Conservation (phyloP, 306 rosid genomes). For the Gynostemma pentaphyllum region DNA sequence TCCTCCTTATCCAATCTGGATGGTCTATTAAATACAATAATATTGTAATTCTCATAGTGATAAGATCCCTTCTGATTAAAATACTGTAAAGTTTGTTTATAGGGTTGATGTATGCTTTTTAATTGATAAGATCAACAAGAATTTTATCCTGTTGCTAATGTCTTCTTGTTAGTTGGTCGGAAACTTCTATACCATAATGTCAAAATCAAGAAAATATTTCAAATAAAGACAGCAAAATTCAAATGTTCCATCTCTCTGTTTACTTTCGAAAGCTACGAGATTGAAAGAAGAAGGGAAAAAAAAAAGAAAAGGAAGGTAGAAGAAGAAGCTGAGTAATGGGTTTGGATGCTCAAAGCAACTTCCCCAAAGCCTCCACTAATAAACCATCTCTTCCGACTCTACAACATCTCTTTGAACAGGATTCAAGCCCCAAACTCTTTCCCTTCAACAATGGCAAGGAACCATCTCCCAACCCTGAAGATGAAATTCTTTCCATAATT, state of each 20-base stretch:
- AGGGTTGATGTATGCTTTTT: conserved; percentile 27
- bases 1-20: not conserved
- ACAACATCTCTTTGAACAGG: conserved; percentile 33
- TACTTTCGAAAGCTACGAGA: conserved; percentile 9
- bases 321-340: conserved; percentile 21
- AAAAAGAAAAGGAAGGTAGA: no score
- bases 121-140: conserved; percentile 13
- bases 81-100: conserved; percentile 7
- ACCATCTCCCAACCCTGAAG: no score
- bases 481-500: conserved; percentile 41
- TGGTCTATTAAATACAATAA: not conserved
- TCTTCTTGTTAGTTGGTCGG: not conserved
- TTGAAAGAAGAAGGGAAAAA: not conserved
- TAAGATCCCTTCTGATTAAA: conserved; percentile 1
- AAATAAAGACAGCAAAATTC: not conserved
- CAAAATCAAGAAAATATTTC: not conserved
- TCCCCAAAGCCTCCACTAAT: conserved; percentile 12
- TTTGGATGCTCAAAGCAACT: conserved; percentile 19
- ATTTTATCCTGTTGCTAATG: conserved; percentile 26
- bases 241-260: not conserved
- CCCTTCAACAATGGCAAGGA: not conserved
- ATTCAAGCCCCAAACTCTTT: conserved; percentile 13
- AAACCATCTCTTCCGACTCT: conserved; percentile 27
- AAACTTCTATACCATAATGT: not conserved
- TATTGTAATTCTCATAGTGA: not conserved